Percentiles rank a stretch among this genome's conserved stretches.
These are phyloP conservation scores for Fusarium graminum DNA, from an alignment of 2,329 filamentous ascomycete species.

Conservation along the genomic window DNA sequence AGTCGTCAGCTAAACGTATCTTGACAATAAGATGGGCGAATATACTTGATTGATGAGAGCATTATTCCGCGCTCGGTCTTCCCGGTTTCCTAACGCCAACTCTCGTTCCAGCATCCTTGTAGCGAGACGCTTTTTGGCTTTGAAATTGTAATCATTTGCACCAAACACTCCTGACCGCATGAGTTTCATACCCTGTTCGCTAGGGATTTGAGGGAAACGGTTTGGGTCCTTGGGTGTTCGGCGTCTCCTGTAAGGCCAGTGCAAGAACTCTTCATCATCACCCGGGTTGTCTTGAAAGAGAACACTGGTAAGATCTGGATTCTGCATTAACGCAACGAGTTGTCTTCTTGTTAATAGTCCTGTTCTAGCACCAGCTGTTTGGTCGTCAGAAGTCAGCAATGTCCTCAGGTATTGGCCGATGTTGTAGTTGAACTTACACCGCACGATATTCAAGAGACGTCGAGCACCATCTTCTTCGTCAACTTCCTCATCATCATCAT, in stretches of 20 bases:
- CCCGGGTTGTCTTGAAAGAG: constrained; percentile 57
- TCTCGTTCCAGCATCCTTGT: constrained; percentile 84
- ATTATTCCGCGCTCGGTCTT: constrained; percentile 71
- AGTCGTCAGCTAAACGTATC: constrained; percentile 19
- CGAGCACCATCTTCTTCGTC: constrained; percentile 48
- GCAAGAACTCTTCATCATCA: constrained; percentile 53
- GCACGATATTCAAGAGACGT: constrained; percentile 52
- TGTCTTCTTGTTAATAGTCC: constrained; percentile 55
- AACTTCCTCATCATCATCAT: constrained; percentile 43
- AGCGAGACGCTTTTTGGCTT: constrained; percentile 71
- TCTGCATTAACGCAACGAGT: constrained; percentile 57
- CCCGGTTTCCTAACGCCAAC: constrained; percentile 75
- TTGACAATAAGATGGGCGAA: background rate
- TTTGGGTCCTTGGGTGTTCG: constrained; percentile 62
- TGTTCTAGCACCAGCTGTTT: constrained; percentile 45
- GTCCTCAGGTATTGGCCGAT: background rate
- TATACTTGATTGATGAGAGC: constrained; percentile 76
- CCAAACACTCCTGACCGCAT: constrained; percentile 90
- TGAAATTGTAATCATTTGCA: constrained; percentile 68
- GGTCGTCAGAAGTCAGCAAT: constrained; percentile 21
- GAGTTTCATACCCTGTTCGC: constrained; percentile 77
- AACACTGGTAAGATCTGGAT: constrained; percentile 55
- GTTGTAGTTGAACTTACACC: constrained; percentile 45
- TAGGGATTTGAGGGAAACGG: constrained; percentile 86
- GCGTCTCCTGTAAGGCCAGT: constrained; percentile 61